Base-by-base conservation (phyloP, 768 basidiomycete genomes). In the Amanita exitialis region DNA sequence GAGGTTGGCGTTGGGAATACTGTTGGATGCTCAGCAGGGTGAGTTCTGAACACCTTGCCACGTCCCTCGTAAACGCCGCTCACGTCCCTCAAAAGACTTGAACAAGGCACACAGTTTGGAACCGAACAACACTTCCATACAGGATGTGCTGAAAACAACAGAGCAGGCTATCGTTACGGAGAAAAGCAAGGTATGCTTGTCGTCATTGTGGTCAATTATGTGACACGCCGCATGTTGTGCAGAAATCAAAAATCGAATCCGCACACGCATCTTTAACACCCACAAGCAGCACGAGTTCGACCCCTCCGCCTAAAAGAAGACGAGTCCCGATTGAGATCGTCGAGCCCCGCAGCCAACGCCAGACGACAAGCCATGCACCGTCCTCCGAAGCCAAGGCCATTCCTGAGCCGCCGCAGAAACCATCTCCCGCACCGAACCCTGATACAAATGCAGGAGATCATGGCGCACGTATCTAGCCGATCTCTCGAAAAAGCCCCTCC, bases 11-110 rank as follows among this genome's bases (percentile, higher is more conserved):
- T 58, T 86, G 56, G 77, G 69, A 20, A 76, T 75, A 43, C 58
- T 80, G 8, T 59, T 65, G 2, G 83, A 79, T 2, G 90, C 89
- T 1, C 70, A 74, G 44, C 64, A 70, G 58, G 91, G 92, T 84
- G 55, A 45, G 73, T 21, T 10, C 6, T n/a, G n/a, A 9, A 39
- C n/a, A n/a, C 39, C n/a, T 38, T 8, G 36, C 44, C 71, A 43
- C 13, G n/a, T 37, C 15, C 54, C 42, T 32, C 38, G 25, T 42
- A 54, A 20, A 36, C 38, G 55, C 4, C 23, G 15, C 35, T 6
- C 6, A 37, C 44, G 20, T 23, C 35, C 8, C 10, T 12, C 6
- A 52, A n/a, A n/a, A 92, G 91, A 92, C 60, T 69, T 92, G 25
- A 62, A 69, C 28, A 67, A 70, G 12, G 79, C 82, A 1, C 64